These are phyloP conservation scores for Cladosporium sphaerospermum DNA, from an alignment of 2,329 filamentous ascomycete genomes.

Conservation along the genomic window DNA sequence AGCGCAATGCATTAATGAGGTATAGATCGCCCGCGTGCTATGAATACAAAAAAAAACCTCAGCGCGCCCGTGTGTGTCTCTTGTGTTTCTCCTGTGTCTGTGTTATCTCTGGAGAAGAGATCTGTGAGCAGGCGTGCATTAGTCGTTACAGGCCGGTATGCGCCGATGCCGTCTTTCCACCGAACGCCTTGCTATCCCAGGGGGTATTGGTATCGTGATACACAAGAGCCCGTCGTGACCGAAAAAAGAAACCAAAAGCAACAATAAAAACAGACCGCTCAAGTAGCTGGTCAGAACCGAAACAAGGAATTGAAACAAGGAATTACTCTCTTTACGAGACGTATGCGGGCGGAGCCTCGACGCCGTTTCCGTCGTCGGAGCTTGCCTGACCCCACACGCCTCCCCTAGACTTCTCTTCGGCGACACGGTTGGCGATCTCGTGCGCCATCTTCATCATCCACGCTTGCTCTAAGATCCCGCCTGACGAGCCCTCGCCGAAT, in stretches of 20 bases:
- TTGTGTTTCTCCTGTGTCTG: no score
- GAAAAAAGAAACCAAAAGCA: background rate
- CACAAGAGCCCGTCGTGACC: background rate
- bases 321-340: constrained; percentile 21
- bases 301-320: background rate
- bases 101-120: no score
- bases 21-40: background rate
- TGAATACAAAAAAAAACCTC: background rate
- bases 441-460: constrained; percentile 92
- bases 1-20: no score
- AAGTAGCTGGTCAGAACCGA: background rate
- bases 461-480: constrained; percentile 66
- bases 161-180: background rate
- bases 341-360: constrained; percentile 32
- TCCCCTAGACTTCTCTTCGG: constrained; percentile 65
- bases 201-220: constrained; percentile 1
- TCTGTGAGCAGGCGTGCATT: background rate
- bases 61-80: no score
- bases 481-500: constrained; percentile 19
- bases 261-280: background rate
- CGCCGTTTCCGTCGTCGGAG: background rate
- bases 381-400: constrained; percentile 14
- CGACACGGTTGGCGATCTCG: constrained; percentile 81
- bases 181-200: constrained; percentile 6
- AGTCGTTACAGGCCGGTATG: constrained; percentile 1